Evolutionary conservation across 257 asterid genomes (phyloP).

Genomic region (Verbena officinalis): DNA sequence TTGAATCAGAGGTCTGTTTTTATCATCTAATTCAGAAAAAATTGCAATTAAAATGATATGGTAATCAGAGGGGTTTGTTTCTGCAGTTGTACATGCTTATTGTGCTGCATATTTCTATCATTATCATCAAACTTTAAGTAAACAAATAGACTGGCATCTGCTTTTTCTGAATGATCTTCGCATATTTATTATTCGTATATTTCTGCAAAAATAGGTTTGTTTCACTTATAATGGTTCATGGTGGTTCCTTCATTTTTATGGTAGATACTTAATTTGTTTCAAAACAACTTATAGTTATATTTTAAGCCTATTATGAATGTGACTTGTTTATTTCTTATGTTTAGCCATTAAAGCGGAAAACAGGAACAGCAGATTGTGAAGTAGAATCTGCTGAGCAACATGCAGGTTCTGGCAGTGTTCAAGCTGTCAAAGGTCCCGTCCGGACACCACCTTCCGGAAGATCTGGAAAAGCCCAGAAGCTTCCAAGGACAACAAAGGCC

Average conservation of each 20-base stretch:
- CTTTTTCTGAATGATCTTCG: conserved; percentile 5
- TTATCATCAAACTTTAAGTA: neutral
- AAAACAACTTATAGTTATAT: neutral
- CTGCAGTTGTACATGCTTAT: neutral
- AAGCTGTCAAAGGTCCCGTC: conserved; percentile 37
- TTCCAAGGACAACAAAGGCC: conserved; percentile 75
- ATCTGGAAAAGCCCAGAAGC: conserved; percentile 70
- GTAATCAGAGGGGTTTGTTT: neutral
- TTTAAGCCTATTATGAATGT: conserved; percentile 29
- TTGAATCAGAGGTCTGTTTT: neutral
- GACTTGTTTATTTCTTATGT: conserved; percentile 30
- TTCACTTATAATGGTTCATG: conserved; percentile 2
- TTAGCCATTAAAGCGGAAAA: conserved; percentile 74
- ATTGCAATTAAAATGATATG: neutral
- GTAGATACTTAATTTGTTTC: conserved; percentile 14
- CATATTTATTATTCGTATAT: conserved; percentile 11
- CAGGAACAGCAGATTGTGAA: conserved; percentile 48
- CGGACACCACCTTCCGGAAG: conserved; percentile 78
- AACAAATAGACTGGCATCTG: conserved; percentile 13
- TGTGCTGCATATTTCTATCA: conserved; percentile 12
- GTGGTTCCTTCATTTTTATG: conserved; percentile 19
- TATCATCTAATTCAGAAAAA: neutral
- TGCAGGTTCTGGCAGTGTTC: conserved; percentile 44
- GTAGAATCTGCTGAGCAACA: conserved; percentile 47
- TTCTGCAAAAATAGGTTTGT: neutral